A percentile compares a stretch with the other conserved stretches of the same genome.
phyloP scores from a whole-genome alignment of 1,139 yeast species.

The Groenewaldozyma auringiensis region DNA sequence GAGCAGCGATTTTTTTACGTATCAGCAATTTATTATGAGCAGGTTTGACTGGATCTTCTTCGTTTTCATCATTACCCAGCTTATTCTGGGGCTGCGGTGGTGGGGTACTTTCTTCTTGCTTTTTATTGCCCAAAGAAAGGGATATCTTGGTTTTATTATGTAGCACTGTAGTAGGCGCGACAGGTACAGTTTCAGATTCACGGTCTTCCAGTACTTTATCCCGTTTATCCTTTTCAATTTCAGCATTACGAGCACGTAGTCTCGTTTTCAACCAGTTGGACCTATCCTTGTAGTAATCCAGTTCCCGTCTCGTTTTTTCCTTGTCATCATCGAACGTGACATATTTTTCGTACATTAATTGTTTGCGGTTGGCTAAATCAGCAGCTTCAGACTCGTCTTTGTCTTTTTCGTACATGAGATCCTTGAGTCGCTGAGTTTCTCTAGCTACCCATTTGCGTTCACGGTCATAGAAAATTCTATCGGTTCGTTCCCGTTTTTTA shows the following conservation, averaged over 20 bases:
- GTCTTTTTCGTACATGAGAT: constrained; percentile 19
- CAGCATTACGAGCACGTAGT: constrained; percentile 22
- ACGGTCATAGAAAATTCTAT: constrained; percentile 17
- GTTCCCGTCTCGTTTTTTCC: constrained; percentile 15
- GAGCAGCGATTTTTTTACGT: constrained; percentile 4
- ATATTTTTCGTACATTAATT: constrained; percentile 17
- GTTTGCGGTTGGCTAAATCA: constrained; percentile 15
- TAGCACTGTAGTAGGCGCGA: constrained; percentile 8
- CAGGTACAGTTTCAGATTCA: constrained; percentile 14
- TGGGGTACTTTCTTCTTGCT: constrained; percentile 7
- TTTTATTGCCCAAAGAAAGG: constrained; percentile 11
- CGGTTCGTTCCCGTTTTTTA: constrained; percentile 14
- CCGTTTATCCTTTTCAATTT: constrained; percentile 24
- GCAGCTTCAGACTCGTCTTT: constrained; percentile 15
- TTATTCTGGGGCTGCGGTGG: constrained; percentile 3
- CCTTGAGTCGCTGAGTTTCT: constrained; percentile 20
- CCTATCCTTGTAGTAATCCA: constrained; percentile 29
- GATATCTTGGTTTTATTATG: constrained; percentile 13
- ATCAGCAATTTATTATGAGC: neutral
- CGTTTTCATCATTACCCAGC: constrained; percentile 11
- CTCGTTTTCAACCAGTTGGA: constrained; percentile 30
- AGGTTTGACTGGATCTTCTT: constrained; percentile 15
- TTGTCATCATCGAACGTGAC: constrained; percentile 22
- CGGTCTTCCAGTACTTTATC: constrained; percentile 23
- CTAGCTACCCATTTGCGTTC: constrained; percentile 23